A percentile compares a stretch with the other conserved stretches of the same genome.
These are phyloP conservation scores for Nigrospora oryzae DNA, from an alignment of 2,329 filamentous ascomycete species.

Conservation along the genomic window DNA sequence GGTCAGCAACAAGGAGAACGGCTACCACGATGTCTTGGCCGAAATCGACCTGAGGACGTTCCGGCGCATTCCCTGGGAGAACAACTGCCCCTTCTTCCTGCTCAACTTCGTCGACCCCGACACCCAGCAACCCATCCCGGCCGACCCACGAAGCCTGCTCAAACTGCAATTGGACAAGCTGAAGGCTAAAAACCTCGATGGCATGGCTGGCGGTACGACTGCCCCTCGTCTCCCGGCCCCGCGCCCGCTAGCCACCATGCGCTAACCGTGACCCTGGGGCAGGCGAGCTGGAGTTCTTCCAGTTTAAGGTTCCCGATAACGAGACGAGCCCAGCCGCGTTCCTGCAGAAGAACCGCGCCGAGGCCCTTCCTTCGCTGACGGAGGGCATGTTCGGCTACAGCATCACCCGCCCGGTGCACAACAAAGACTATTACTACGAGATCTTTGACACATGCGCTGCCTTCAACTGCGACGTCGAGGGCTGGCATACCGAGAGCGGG, in stretches of 20 bases:
- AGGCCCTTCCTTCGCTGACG: conserved; percentile 58
- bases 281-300: conserved; percentile 72
- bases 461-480: conserved; percentile 66
- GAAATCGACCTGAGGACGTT: conserved; percentile 63
- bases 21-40: conserved; percentile 68
- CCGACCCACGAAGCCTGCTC: conserved; percentile 63
- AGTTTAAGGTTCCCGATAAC: conserved; percentile 26
- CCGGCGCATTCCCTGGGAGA: conserved; percentile 72
- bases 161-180: conserved; percentile 53
- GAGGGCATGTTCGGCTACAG: conserved; percentile 83
- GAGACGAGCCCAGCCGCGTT: conserved; percentile 57
- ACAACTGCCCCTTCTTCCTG: conserved; percentile 67
- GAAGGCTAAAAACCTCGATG: conserved; percentile 52
- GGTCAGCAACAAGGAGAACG: conserved; percentile 73
- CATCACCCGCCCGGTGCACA: conserved; percentile 65
- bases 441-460: conserved; percentile 63
- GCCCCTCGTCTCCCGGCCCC: too few relatives aligned
- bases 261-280: conserved; percentile 1
- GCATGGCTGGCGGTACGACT: conserved; percentile 65
- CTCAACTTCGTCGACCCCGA: conserved; percentile 67
- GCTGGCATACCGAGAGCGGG: conserved; percentile 78
- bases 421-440: conserved; percentile 78
- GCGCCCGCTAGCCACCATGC: not conserved
- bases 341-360: conserved; percentile 55
- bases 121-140: conserved; percentile 52